Evolutionary conservation across 192 early-diverging fungal species (phyloP).

Genomic region (Coemansia sp.): DNA sequence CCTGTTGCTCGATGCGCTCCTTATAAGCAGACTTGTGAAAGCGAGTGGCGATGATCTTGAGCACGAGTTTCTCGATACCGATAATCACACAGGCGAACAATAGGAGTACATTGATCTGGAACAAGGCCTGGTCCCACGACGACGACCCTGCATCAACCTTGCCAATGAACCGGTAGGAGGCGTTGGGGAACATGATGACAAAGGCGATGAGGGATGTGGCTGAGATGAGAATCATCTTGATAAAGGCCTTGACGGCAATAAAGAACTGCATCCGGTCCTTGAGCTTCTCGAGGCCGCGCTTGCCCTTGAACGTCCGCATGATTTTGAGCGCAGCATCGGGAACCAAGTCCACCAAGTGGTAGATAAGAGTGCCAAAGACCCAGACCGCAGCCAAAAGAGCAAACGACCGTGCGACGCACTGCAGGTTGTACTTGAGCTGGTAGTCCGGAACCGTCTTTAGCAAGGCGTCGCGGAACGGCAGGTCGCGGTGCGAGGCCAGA

Average conservation of each 20-base stretch:
- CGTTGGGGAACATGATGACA: conserved; percentile 55
- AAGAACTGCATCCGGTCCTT: conserved; percentile 59
- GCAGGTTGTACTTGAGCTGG: conserved; percentile 33
- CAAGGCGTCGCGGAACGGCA: conserved; percentile 30
- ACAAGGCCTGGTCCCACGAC: conserved; percentile 55
- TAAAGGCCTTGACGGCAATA: conserved; percentile 55
- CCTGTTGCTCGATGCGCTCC: conserved; percentile 60
- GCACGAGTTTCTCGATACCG: conserved; percentile 60
- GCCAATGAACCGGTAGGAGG: conserved; percentile 50
- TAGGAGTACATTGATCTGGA: conserved; percentile 56
- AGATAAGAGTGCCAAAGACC: conserved; percentile 54
- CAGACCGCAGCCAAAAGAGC: conserved; percentile 51
- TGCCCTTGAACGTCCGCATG: conserved; percentile 45
- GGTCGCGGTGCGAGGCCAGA: conserved; percentile 38
- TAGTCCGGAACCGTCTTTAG: background rate
- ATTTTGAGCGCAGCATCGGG: conserved; percentile 57
- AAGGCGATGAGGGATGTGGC: conserved; percentile 55
- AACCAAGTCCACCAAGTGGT: conserved; percentile 58
- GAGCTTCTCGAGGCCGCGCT: conserved; percentile 50
- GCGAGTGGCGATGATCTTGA: conserved; percentile 63
- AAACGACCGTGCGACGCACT: conserved; percentile 49
- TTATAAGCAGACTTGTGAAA: conserved; percentile 66
- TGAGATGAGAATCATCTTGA: conserved; percentile 58
- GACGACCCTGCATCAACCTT: conserved; percentile 33
- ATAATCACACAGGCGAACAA: conserved; percentile 55